Percentiles rank a stretch among this genome's conserved stretches.
Evolutionary conservation across 306 rosid species (phyloP).

Genomic region (Sicyos edulis): DNA sequence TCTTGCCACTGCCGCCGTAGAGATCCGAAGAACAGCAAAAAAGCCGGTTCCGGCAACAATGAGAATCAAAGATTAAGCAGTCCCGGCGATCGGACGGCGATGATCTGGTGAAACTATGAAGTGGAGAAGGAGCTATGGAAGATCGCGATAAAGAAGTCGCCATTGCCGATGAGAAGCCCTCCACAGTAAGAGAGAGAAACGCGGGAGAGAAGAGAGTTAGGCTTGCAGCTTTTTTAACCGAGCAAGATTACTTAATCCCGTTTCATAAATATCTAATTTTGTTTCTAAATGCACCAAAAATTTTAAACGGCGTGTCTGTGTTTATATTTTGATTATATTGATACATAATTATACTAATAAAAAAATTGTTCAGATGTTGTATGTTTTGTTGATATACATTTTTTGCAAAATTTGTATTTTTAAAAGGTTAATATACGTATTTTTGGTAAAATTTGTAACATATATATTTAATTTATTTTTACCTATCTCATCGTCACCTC

Average conservation of each 20-base stretch:
- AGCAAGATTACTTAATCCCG: not conserved
- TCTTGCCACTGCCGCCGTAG: conserved; percentile 24
- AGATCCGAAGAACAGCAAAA: conserved; percentile 27
- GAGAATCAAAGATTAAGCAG: conserved; percentile 9
- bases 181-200: not conserved
- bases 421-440: too few relatives aligned
- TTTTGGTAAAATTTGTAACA: too few relatives aligned
- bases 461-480: too few relatives aligned
- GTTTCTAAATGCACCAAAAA: too few relatives aligned
- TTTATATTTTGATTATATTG: too few relatives aligned
- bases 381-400: too few relatives aligned
- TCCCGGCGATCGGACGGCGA: conserved; percentile 18
- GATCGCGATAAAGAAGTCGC: conserved; percentile 31
- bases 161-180: conserved; percentile 20
- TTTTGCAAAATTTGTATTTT: too few relatives aligned
- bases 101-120: not conserved
- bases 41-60: conserved; percentile 29
- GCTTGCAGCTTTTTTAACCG: not conserved
- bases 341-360: too few relatives aligned
- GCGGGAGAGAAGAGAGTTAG: not conserved
- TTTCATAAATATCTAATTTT: not conserved
- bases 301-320: too few relatives aligned
- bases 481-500: too few relatives aligned
- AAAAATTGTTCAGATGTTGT: too few relatives aligned
- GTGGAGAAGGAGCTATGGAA: conserved; percentile 6